Evolutionary conservation across 768 basidiomycete species (phyloP).

Genomic region (Leucogyrophana mollusca): DNA sequence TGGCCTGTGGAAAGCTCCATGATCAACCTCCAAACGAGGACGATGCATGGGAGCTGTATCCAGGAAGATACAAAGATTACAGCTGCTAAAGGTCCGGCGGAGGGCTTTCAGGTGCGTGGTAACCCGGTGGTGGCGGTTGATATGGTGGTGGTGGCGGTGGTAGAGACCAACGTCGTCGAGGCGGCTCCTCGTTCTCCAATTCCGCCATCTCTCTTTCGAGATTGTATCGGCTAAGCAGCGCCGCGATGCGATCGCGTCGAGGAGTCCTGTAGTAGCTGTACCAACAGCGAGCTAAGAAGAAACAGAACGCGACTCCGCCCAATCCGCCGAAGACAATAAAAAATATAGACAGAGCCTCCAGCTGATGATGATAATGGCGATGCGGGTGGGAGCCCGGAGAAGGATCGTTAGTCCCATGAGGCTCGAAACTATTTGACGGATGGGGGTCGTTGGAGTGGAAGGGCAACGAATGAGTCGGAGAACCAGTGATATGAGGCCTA

Average conservation of each 20-base stretch:
- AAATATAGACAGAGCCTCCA: slow-evolving; percentile 36
- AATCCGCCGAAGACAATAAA: slow-evolving; percentile 47
- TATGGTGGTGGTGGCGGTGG: slow-evolving; percentile 54
- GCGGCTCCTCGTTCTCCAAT: slow-evolving; percentile 39
- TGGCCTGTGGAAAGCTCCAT: no score
- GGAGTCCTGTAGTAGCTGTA: slow-evolving; percentile 46
- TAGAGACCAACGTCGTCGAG: slow-evolving; percentile 21
- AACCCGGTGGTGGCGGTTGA: slow-evolving; percentile 47
- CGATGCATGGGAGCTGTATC: no score
- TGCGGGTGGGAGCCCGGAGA: slow-evolving; percentile 2
- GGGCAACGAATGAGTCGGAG: background rate
- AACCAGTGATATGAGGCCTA: no score
- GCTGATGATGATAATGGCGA: slow-evolving; percentile 7
- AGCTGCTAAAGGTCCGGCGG: no score
- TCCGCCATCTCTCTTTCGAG: slow-evolving; percentile 53
- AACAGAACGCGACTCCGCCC: slow-evolving; percentile 31
- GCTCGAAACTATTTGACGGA: slow-evolving; percentile 4
- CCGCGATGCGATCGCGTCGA: slow-evolving; percentile 41
- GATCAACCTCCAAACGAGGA: no score
- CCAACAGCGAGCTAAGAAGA: slow-evolving; percentile 33
- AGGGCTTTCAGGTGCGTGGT: slow-evolving; percentile 28
- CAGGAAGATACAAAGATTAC: no score
- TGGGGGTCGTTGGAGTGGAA: slow-evolving; percentile 1
- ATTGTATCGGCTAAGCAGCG: slow-evolving; percentile 40
- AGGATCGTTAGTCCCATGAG: background rate